A percentile compares a stretch with the other conserved stretches of the same genome.
Evolutionary conservation across 2,329 filamentous ascomycete species (phyloP).

Genomic region (Ophiostoma perfectum): DNA sequence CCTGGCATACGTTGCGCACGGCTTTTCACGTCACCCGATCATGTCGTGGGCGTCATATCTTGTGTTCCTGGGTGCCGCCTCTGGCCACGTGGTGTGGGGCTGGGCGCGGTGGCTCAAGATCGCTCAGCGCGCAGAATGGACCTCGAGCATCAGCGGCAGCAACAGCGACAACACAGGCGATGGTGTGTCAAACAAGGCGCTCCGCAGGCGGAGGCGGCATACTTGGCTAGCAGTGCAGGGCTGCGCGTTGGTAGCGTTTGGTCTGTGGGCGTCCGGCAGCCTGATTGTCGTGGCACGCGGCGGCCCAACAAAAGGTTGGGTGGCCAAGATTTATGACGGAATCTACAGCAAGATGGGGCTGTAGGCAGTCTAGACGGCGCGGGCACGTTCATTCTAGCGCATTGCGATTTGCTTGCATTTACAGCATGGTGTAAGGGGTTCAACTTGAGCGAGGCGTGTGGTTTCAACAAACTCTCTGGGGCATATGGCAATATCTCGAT

Average conservation of each 20-base stretch:
- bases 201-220: constrained; percentile 44
- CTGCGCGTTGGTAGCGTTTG: constrained; percentile 51
- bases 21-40: constrained; percentile 66
- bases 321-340: constrained; percentile 72
- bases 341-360: constrained; percentile 44
- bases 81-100: constrained; percentile 78
- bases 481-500: not conserved
- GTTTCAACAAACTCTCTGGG: not conserved
- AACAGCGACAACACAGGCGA: constrained; percentile 29
- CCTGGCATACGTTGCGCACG: constrained; percentile 77
- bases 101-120: constrained; percentile 73
- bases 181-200: constrained; percentile 41
- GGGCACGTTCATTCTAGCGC: too few relatives aligned
- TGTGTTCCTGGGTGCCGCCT: constrained; percentile 60
- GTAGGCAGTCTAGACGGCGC: too few relatives aligned
- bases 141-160: constrained; percentile 25
- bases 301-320: constrained; percentile 68
- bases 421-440: constrained; percentile 6
- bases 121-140: constrained; percentile 52
- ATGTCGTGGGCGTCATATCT: constrained; percentile 65
- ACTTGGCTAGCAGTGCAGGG: constrained; percentile 70
- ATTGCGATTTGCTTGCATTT: not conserved
- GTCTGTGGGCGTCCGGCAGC: constrained; percentile 75
- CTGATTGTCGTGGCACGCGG: constrained; percentile 70
- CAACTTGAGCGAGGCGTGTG: constrained; percentile 9